phyloP scores from a whole-genome alignment of 2,329 filamentous ascomycete genomes.

The Xylariaceae sp. region DNA sequence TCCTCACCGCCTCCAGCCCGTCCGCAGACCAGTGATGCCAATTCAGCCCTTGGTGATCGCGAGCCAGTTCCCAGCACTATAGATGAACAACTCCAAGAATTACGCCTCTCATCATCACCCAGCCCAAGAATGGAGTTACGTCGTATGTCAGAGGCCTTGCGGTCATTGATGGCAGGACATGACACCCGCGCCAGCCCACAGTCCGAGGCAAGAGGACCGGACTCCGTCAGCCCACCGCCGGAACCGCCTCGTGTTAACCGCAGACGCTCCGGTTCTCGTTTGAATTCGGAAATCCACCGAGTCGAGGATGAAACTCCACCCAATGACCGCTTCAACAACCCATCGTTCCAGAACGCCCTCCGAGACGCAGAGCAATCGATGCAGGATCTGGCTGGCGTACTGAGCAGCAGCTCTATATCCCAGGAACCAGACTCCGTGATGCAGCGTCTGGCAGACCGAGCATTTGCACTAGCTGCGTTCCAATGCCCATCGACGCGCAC shows the following conservation, averaged over 20 bases:
- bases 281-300: conserved; percentile 1
- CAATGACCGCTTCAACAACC: conserved; percentile 35
- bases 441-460: conserved; percentile 33
- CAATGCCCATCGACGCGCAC: conserved; percentile 38
- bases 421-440: conserved; percentile 39
- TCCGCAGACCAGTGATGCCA: too few relatives aligned
- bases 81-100: too few relatives aligned
- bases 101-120: too few relatives aligned
- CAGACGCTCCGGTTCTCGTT: background rate
- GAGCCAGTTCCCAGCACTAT: too few relatives aligned
- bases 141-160: too few relatives aligned
- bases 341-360: conserved; percentile 36
- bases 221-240: conserved; percentile 1
- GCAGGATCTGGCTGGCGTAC: conserved; percentile 28
- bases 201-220: background rate
- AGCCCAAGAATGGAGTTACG: too few relatives aligned
- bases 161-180: background rate
- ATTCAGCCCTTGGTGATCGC: too few relatives aligned
- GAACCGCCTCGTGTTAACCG: background rate
- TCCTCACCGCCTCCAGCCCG: too few relatives aligned
- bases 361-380: conserved; percentile 34
- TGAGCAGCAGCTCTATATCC: conserved; percentile 37
- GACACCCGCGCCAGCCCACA: background rate
- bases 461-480: conserved; percentile 35
- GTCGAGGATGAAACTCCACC: conserved; percentile 34